These are phyloP conservation scores for Neoboletus subvelutipes DNA, from an alignment of 768 basidiomycete genomes.

Conservation along the genomic window DNA sequence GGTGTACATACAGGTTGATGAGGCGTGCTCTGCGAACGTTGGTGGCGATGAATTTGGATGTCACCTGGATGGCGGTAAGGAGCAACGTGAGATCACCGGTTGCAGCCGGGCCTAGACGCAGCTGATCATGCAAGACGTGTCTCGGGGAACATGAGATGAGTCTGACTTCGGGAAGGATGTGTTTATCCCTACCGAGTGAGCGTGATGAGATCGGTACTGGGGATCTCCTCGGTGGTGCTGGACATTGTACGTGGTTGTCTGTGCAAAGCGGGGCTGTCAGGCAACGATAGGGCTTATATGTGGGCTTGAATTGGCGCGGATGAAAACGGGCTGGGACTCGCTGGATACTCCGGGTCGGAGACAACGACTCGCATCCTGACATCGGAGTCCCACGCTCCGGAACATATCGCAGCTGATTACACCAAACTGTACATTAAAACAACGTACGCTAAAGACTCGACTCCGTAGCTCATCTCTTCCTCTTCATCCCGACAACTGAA, in stretches of 20 bases:
- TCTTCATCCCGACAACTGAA: slow-evolving; percentile 51
- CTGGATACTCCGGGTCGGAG: slow-evolving; percentile 10
- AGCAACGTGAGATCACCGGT: slow-evolving; percentile 94
- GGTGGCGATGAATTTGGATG: slow-evolving; percentile 96
- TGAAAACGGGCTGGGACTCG: slow-evolving; percentile 18
- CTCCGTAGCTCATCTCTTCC: slow-evolving; percentile 57
- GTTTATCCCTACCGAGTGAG: slow-evolving; percentile 70
- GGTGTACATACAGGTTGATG: slow-evolving; percentile 82
- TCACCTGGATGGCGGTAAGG: slow-evolving; percentile 92
- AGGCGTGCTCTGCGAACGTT: slow-evolving; percentile 96
- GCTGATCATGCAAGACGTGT: slow-evolving; percentile 85
- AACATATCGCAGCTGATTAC: slow-evolving; percentile 21
- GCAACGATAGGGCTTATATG: slow-evolving; percentile 9
- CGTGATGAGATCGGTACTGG: slow-evolving; percentile 87
- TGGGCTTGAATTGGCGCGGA: slow-evolving; percentile 11
- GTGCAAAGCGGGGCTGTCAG: background rate
- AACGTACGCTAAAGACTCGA: slow-evolving; percentile 14
- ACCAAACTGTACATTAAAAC: slow-evolving; percentile 16
- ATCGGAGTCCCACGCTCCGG: slow-evolving; percentile 33
- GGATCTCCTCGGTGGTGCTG: slow-evolving; percentile 52
- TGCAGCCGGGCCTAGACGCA: slow-evolving; percentile 76
- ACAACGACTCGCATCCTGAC: background rate
- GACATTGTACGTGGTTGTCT: slow-evolving; percentile 30
- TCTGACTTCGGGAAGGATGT: background rate
- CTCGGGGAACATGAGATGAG: slow-evolving; percentile 37